These are phyloP conservation scores for Verticillium nubilum DNA, from an alignment of 2,329 filamentous ascomycete species.

Conservation along the genomic window DNA sequence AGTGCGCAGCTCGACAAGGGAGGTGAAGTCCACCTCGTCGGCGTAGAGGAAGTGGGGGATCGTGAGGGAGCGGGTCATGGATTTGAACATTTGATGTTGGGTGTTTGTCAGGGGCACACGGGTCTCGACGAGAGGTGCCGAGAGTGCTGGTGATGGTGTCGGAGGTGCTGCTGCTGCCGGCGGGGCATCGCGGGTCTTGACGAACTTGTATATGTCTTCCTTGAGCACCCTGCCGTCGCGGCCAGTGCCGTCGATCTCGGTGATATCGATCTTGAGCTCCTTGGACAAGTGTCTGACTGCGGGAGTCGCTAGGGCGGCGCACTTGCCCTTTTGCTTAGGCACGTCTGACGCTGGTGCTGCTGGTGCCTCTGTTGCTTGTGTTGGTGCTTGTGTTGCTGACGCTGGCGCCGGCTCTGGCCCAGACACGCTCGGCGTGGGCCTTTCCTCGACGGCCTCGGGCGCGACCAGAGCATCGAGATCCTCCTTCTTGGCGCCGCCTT, in stretches of 20 bases:
- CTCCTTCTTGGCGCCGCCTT: slow-evolving; percentile 64
- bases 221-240: slow-evolving; percentile 89
- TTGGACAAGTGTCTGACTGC: slow-evolving; percentile 87
- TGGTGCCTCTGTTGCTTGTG: background rate
- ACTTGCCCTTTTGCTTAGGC: slow-evolving; percentile 48
- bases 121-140: slow-evolving; percentile 50
- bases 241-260: slow-evolving; percentile 75
- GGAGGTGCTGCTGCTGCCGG: background rate
- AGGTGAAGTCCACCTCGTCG: slow-evolving; percentile 79
- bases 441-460: slow-evolving; percentile 11
- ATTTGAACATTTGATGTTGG: slow-evolving; percentile 93
- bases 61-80: slow-evolving; percentile 84
- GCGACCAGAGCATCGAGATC: slow-evolving; percentile 34
- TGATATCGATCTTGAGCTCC: slow-evolving; percentile 71
- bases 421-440: slow-evolving; percentile 15
- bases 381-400: background rate
- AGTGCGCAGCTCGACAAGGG: slow-evolving; percentile 65
- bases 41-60: slow-evolving; percentile 97
- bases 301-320: slow-evolving; percentile 77
- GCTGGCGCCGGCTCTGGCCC: slow-evolving; percentile 6
- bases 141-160: slow-evolving; percentile 11
- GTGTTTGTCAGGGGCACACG: slow-evolving; percentile 66
- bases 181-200: slow-evolving; percentile 43
- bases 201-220: slow-evolving; percentile 77
- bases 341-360: slow-evolving; percentile 5